Conservation (phyloP, 805 yeast species). For the Saccharomycopsis sp. region DNA sequence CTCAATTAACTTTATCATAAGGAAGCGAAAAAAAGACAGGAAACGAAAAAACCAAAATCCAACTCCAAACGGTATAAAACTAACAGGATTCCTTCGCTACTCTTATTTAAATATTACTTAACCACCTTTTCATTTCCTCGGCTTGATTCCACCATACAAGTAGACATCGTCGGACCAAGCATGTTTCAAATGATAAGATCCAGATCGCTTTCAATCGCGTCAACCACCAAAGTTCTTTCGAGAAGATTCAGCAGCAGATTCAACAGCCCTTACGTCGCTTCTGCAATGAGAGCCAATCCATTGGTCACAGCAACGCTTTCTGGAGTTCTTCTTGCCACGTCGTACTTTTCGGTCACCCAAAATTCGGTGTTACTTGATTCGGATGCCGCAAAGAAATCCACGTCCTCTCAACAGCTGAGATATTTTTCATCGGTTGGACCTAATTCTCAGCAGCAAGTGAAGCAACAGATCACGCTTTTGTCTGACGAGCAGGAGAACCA, state of each 20-base stretch:
- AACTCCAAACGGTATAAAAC: too few relatives aligned
- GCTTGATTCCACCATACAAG: too few relatives aligned
- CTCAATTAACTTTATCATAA: too few relatives aligned
- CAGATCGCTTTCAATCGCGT: neutral
- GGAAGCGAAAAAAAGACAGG: too few relatives aligned
- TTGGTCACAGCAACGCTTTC: slow-evolving; percentile 23
- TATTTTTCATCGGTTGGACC: slow-evolving; percentile 20
- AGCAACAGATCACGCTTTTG: slow-evolving; percentile 50
- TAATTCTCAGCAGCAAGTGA: slow-evolving; percentile 27
- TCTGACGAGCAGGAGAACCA: slow-evolving; percentile 66
- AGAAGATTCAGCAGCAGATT: neutral
- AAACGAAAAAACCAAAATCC: too few relatives aligned
- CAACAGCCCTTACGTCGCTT: neutral
- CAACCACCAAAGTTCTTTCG: neutral
- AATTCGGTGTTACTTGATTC: slow-evolving; percentile 24
- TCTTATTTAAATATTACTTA: too few relatives aligned
- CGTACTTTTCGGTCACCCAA: slow-evolving; percentile 25
- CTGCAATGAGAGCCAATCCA: neutral
- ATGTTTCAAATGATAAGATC: slow-evolving; percentile 1
- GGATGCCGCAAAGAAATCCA: slow-evolving; percentile 17
- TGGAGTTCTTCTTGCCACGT: slow-evolving; percentile 26
- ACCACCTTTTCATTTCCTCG: too few relatives aligned
- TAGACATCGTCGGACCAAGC: too few relatives aligned
- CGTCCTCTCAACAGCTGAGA: neutral
- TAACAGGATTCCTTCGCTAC: too few relatives aligned